Evolutionary conservation across 179 eudicot species (phyloP).

Genomic region (Camellia oleifera): DNA sequence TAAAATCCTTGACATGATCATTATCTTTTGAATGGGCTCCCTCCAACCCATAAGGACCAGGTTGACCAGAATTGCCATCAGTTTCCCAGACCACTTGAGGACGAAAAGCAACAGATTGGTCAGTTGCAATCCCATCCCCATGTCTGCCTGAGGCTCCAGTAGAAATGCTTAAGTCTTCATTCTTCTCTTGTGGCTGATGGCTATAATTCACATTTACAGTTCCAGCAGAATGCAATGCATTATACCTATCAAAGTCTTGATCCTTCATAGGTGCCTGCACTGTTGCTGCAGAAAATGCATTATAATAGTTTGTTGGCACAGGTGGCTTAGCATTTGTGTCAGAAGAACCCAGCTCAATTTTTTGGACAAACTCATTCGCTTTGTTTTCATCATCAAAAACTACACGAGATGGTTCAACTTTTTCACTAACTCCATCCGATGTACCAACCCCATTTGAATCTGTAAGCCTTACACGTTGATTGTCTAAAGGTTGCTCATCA

Average conservation of each 20-base stretch:
- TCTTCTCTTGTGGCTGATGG: slow-evolving; percentile 19
- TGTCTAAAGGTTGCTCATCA: slow-evolving; percentile 44
- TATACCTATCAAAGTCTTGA: slow-evolving; percentile 28
- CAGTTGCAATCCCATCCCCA: slow-evolving; percentile 28
- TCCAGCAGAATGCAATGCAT: slow-evolving; percentile 23
- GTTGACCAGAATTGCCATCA: slow-evolving; percentile 24
- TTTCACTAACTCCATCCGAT: slow-evolving; percentile 34
- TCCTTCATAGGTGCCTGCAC: slow-evolving; percentile 29
- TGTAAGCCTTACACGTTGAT: slow-evolving; percentile 30
- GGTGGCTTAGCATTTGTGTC: slow-evolving; percentile 22
- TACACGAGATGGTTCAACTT: slow-evolving; percentile 25
- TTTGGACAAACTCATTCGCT: slow-evolving; percentile 24
- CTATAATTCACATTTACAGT: slow-evolving; percentile 20
- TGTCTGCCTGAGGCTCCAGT: slow-evolving; percentile 32
- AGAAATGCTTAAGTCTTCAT: slow-evolving; percentile 23
- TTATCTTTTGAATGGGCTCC: slow-evolving; percentile 26
- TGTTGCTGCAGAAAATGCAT: slow-evolving; percentile 27
- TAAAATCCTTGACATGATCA: slow-evolving; percentile 24
- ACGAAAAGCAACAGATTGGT: slow-evolving; percentile 15
- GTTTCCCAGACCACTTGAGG: slow-evolving; percentile 23
- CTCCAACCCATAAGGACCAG: slow-evolving; percentile 29
- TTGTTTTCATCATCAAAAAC: slow-evolving; percentile 25
- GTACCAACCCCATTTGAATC: slow-evolving; percentile 36
- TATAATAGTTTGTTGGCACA: slow-evolving; percentile 21
- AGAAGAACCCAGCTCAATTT: slow-evolving; percentile 30